Evolutionary conservation across 306 rosid species (phyloP).

Genomic region (Sechiopsis laciniata): DNA sequence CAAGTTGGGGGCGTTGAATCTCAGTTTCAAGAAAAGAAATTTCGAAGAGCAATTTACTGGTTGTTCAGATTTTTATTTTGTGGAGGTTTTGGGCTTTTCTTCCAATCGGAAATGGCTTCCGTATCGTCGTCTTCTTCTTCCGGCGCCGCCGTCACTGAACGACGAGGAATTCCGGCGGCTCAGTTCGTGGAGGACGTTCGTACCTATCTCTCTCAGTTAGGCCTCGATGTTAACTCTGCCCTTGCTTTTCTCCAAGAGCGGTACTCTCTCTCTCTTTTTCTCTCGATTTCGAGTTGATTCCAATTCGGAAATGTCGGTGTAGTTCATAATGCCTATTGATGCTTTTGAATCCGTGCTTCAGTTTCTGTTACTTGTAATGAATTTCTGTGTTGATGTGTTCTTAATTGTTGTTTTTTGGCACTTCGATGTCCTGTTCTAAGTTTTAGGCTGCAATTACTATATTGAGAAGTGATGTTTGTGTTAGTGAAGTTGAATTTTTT

Average conservation of each 20-base stretch:
- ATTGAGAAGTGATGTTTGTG: neutral
- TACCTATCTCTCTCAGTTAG: slow-evolving; percentile 59
- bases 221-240: slow-evolving; percentile 63
- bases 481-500: neutral
- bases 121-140: slow-evolving; percentile 36
- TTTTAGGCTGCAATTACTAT: neutral
- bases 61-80: neutral
- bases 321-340: neutral
- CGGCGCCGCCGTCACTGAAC: slow-evolving; percentile 41
- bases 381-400: neutral
- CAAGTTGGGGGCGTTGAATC: slow-evolving; percentile 11
- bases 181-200: slow-evolving; percentile 89
- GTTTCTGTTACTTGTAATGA: neutral
- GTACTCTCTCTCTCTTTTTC: slow-evolving; percentile 25
- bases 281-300: neutral
- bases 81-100: slow-evolving; percentile 19
- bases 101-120: slow-evolving; percentile 40
- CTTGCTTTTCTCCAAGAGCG: slow-evolving; percentile 67
- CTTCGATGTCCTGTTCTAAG: neutral
- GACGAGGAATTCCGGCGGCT: slow-evolving; percentile 94
- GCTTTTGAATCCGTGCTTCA: neutral
- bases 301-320: slow-evolving; percentile 3
- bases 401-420: neutral
- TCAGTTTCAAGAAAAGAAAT: neutral
- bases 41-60: neutral